Evolutionary conservation across 257 asterid species (phyloP).

Genomic region (Solanum ahanhuiri): DNA sequence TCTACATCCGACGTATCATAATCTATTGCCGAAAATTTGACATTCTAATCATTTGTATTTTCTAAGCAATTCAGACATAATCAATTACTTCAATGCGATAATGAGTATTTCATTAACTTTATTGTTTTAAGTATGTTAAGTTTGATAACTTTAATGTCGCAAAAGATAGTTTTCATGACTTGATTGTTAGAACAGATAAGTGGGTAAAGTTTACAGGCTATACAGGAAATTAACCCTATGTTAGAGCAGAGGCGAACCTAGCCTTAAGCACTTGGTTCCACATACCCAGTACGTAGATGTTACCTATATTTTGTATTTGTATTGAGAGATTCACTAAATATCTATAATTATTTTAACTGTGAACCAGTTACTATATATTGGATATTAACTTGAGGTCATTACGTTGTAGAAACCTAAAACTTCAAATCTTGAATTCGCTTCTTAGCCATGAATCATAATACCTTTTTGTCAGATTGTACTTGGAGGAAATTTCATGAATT

Average conservation of each 20-base stretch:
- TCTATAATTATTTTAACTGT: not conserved
- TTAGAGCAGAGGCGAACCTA: not conserved
- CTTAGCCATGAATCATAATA: not conserved
- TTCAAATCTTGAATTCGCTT: not conserved
- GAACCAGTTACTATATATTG: not conserved
- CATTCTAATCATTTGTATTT: not conserved
- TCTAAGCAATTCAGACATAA: not conserved
- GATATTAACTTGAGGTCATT: not conserved
- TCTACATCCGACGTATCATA: not conserved
- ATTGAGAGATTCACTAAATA: not conserved
- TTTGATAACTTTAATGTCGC: not conserved
- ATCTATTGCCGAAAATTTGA: not conserved
- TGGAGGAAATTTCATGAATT: too few relatives aligned
- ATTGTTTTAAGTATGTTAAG: not conserved
- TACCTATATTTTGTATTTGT: not conserved
- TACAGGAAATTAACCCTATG: not conserved
- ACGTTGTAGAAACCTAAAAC: too few relatives aligned
- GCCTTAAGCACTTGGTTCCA: not conserved
- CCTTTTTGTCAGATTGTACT: too few relatives aligned
- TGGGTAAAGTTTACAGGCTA: not conserved
- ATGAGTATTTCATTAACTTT: not conserved
- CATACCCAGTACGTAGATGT: not conserved
- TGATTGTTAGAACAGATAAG: not conserved
- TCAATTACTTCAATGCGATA: not conserved
- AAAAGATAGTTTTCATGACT: not conserved